Percentiles rank a stretch among this genome's conserved stretches.
Conservation (phyloP, 1,284 basidiomycete genomes). For the Trametes polyzona region DNA sequence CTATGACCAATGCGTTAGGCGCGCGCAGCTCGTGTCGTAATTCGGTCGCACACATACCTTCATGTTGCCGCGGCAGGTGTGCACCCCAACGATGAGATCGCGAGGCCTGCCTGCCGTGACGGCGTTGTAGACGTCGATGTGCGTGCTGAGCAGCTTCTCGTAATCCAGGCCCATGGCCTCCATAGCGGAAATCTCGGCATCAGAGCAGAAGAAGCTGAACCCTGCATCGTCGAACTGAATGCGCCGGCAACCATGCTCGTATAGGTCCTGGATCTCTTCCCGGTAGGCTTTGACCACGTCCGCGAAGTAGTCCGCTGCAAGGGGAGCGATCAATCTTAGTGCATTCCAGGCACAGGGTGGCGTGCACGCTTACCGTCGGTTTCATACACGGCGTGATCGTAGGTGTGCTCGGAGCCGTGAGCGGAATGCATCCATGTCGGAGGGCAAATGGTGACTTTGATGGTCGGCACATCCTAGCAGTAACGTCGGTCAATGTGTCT, state of each 20-base stretch:
- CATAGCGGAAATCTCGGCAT: slow-evolving; percentile 63
- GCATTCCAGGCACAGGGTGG: not conserved
- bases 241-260: slow-evolving; percentile 71
- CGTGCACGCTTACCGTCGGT: slow-evolving; percentile 49
- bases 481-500: not conserved
- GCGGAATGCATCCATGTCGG: slow-evolving; percentile 79
- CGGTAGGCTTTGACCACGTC: slow-evolving; percentile 73
- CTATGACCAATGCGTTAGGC: slow-evolving; percentile 29
- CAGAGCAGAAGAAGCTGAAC: slow-evolving; percentile 66
- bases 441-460: slow-evolving; percentile 77
- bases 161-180: slow-evolving; percentile 58
- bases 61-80: slow-evolving; percentile 83
- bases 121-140: slow-evolving; percentile 73
- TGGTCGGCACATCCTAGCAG: slow-evolving; percentile 56
- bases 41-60: slow-evolving; percentile 41
- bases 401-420: slow-evolving; percentile 61
- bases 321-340: slow-evolving; percentile 1
- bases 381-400: slow-evolving; percentile 61
- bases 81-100: slow-evolving; percentile 71
- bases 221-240: slow-evolving; percentile 79
- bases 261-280: slow-evolving; percentile 72
- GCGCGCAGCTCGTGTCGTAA: not conserved
- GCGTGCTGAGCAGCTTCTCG: slow-evolving; percentile 63
- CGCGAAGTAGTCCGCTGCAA: slow-evolving; percentile 65
- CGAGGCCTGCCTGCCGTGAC: slow-evolving; percentile 58